Conservation (phyloP, 495 filamentous ascomycete genomes). For the Pyrenopolyporus hunteri region DNA sequence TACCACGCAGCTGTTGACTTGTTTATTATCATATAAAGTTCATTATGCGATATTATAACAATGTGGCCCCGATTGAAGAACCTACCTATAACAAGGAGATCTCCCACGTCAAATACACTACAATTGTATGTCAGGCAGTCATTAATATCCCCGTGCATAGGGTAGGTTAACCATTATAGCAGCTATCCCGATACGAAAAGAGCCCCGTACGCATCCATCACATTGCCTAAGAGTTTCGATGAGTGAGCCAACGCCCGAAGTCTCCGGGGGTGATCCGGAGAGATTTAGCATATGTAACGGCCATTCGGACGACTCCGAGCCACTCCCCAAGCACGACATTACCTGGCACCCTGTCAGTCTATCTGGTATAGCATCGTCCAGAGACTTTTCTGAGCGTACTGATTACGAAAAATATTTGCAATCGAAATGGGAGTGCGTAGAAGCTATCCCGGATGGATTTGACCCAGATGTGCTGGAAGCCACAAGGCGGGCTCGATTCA, state of each 20-base stretch:
- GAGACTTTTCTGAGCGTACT: neutral
- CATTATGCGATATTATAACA: too few relatives aligned
- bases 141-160: too few relatives aligned
- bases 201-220: too few relatives aligned
- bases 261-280: neutral
- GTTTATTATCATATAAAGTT: too few relatives aligned
- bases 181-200: too few relatives aligned
- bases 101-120: too few relatives aligned
- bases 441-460: conserved; percentile 26
- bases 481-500: neutral
- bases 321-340: neutral
- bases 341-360: neutral
- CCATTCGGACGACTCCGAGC: conserved; percentile 2
- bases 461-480: conserved; percentile 25
- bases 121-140: too few relatives aligned
- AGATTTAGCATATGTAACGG: conserved; percentile 3
- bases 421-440: conserved; percentile 19
- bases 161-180: too few relatives aligned
- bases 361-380: neutral
- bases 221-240: too few relatives aligned
- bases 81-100: neutral
- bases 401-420: conserved; percentile 27
- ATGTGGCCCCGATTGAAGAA: too few relatives aligned
- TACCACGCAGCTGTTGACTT: too few relatives aligned
- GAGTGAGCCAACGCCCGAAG: neutral